Evolutionary conservation across 2,329 filamentous ascomycete species (phyloP), one percentile per base, ranked within the genome.

Genomic region (Pestalotiopsis sp.): DNA sequence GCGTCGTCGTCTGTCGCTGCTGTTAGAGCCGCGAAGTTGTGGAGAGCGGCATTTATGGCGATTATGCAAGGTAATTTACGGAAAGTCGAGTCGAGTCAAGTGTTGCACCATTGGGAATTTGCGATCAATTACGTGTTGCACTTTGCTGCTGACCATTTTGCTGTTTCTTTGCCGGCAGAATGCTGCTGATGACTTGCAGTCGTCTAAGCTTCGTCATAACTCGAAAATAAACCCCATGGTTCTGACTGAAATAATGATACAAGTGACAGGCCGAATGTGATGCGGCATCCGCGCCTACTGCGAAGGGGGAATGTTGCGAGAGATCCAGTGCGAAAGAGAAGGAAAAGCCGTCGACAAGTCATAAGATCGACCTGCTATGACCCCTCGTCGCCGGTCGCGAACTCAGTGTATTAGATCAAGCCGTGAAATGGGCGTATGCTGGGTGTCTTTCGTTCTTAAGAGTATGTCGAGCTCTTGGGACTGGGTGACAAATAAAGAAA

Each of bases 111-210:
- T 75, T 73, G 74, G 75, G 77, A 77, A 78, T 78, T 79, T 77
- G 76, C 77, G 77, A 78, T 79, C 74, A 79, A 79, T 79, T 79
- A 79, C 73, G 75, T 78, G 77, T 78, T 77, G 77, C 75, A 79
- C 74, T 77, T 73, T 78, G 77, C 76, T 73, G 75, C 75, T 70
- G 75, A 77, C 45, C 45, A 52, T 52, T 73, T 64, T 72, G 76
- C 75, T 78, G 77, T 76, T 72, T 52, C 74, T 77, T 73, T 76
- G 76, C 76, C 73, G 72, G 74, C 75, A 75, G 76, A 75, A 75
- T 66, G 68, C 68, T 66, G 65, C 61, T 70, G 72, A 72, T 70
- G 76, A 75, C 74, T 58, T 76, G 68, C 76, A 75, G 77, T 78
- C 77, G 77, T 77, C 73, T 39, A 76, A 75, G 75, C 75, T 68